Conservation (phyloP, 1,284 basidiomycete genomes). For the Cryptococcus sp. region DNA sequence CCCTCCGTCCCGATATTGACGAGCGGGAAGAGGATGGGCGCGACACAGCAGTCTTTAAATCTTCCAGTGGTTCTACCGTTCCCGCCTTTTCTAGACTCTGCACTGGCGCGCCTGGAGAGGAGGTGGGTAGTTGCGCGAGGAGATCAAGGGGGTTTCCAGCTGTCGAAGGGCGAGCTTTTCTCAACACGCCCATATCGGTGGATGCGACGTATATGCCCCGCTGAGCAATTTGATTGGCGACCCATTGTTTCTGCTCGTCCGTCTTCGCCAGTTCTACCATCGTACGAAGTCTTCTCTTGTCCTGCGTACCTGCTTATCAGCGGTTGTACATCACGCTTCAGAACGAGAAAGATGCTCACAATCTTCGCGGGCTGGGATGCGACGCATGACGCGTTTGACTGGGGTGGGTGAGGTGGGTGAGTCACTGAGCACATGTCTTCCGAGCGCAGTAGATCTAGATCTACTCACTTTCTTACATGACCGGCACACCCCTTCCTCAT, state of each 20-base stretch:
- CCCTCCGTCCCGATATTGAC: background rate
- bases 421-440: background rate
- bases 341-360: background rate
- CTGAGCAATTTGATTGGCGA: slow-evolving; percentile 15
- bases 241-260: slow-evolving; percentile 15
- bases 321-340: too few relatives aligned
- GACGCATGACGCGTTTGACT: slow-evolving; percentile 9
- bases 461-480: slow-evolving; percentile 12
- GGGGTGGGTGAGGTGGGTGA: background rate
- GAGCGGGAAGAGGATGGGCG: background rate
- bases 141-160: slow-evolving; percentile 7
- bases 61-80: background rate
- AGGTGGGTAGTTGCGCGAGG: slow-evolving; percentile 9
- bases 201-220: slow-evolving; percentile 16
- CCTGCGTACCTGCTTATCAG: background rate
- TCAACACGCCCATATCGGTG: slow-evolving; percentile 8
- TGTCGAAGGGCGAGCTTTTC: slow-evolving; percentile 14
- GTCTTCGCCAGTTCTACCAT: slow-evolving; percentile 17
- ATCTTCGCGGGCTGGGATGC: slow-evolving; percentile 16
- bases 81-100: background rate
- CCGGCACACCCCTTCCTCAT: background rate
- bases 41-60: background rate
- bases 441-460: too few relatives aligned
- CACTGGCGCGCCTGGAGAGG: background rate
- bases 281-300: slow-evolving; percentile 13